These are phyloP conservation scores for Tolypocladium amazonense DNA, from an alignment of 2,329 filamentous ascomycete species.

Conservation along the genomic window DNA sequence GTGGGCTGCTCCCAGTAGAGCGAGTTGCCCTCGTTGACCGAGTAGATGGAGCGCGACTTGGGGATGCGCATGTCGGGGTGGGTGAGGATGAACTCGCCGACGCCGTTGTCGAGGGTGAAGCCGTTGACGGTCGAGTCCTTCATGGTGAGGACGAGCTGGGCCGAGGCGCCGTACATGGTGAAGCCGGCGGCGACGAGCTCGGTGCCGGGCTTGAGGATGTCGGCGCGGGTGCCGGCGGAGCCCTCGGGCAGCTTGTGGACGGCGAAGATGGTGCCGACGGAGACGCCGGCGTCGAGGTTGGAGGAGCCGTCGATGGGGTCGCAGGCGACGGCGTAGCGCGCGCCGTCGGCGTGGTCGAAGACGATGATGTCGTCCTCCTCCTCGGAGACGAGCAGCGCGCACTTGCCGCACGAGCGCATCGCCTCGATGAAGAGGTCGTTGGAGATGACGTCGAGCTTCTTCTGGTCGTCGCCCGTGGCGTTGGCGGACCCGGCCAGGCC, in stretches of 20 bases:
- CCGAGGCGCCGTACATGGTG: constrained; percentile 98
- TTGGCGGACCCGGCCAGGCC: constrained; percentile 93
- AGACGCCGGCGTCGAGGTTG: constrained; percentile 95
- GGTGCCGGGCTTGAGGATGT: constrained; percentile 79
- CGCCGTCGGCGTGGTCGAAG: constrained; percentile 65
- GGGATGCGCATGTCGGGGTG: constrained; percentile 92
- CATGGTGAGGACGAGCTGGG: constrained; percentile 96
- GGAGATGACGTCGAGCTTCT: constrained; percentile 98
- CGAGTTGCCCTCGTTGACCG: constrained; percentile 96
- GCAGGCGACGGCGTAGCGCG: constrained; percentile 91
- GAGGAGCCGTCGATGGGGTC: constrained; percentile 97
- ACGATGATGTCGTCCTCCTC: constrained; percentile 90
- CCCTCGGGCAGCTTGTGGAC: constrained; percentile 81
- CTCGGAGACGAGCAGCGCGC: constrained; percentile 89
- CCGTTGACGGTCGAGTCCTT: constrained; percentile 85
- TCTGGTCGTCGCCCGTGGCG: constrained; percentile 93
- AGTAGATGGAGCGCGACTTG: constrained; percentile 76
- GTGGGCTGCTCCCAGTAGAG: constrained; percentile 89
- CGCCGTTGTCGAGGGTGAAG: constrained; percentile 92
- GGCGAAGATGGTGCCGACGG: constrained; percentile 93
- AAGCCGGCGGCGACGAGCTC: constrained; percentile 94
- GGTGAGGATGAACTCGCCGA: constrained; percentile 97
- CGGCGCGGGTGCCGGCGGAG: constrained; percentile 65
- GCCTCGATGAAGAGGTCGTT: constrained; percentile 96
- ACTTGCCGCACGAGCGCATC: constrained; percentile 88